Base-by-base conservation (phyloP, 495 filamentous ascomycete species). In the Terfezia claveryi region DNA sequence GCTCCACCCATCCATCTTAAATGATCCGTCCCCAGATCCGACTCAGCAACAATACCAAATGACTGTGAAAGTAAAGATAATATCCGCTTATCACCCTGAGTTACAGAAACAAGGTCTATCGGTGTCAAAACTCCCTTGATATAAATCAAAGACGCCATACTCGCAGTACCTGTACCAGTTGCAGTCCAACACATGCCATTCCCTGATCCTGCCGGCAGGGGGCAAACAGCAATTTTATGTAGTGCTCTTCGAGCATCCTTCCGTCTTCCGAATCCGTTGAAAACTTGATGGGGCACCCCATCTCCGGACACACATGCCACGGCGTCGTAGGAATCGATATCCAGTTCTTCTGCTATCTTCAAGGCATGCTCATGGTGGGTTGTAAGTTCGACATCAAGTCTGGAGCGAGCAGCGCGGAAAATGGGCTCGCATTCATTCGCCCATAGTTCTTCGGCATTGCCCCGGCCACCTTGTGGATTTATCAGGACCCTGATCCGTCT, bases 171-270 rank as follows among this genome's bases (percentile, higher is more conserved):
- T 1, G 85, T 91, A 2, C 89, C 91, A 53, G 82, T 83, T 37
- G 92, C 69, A 61, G 94, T 95, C 72, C 81, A 83, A 50, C 81
- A 82, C 84, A 96, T 82, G 23, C 86, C 89, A 65, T 98, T 98
- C 4, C 89, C 91, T 50, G 83, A 85, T 8, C 91, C 91, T 63
- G 89, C 91, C 9, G 91, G 91, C 9, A 98, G 72, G 62, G 93
- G 79, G n/a, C 81, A 79, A 10, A 98, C 78, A 9, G 91, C 86
- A n/a, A 94, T 66, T 60, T 82, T 83, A 5, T 70, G 69, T 58
- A 98, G 66, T 0, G 88, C 91, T 51, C 74, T 76, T 50, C 74
- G 69, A 23, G 85, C 87, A 68, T 95, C 81, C 8, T 70, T 59
- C 50, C 83, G 80, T 66, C 80, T 81, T 14, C 73, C 86, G 23